Evolutionary conservation across 768 basidiomycete species (phyloP).

Genomic region (Cystofilobasidium ferigula): DNA sequence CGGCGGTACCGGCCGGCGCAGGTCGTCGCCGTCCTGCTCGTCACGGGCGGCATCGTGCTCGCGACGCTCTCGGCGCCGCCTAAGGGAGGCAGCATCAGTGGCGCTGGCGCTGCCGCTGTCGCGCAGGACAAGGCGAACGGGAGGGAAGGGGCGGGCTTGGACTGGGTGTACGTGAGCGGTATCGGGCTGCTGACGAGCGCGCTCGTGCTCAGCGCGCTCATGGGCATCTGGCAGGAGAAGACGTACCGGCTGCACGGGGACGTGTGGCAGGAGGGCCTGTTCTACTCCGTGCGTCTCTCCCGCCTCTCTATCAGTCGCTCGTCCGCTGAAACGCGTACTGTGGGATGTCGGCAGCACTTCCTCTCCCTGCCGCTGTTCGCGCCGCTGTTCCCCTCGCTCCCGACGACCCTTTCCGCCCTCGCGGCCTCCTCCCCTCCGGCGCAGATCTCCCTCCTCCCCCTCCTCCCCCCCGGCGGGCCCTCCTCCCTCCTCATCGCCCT

Average conservation of each 20-base stretch:
- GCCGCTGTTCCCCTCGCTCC: slow-evolving; percentile 47
- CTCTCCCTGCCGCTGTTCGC: slow-evolving; percentile 66
- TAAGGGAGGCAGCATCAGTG: slow-evolving; percentile 25
- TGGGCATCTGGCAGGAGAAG: slow-evolving; percentile 64
- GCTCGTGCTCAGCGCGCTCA: slow-evolving; percentile 54
- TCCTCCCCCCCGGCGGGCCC: slow-evolving; percentile 12
- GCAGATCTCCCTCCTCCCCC: slow-evolving; percentile 18
- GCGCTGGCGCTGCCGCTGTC: neutral
- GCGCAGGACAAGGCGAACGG: too few relatives aligned
- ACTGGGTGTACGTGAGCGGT: slow-evolving; percentile 49
- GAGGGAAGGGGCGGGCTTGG: slow-evolving; percentile 24
- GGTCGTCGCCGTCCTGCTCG: slow-evolving; percentile 53
- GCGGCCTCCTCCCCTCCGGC: slow-evolving; percentile 5
- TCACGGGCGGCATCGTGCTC: slow-evolving; percentile 59
- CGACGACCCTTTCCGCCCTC: slow-evolving; percentile 5
- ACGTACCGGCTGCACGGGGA: slow-evolving; percentile 63
- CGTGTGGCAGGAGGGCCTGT: slow-evolving; percentile 67
- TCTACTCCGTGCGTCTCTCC: slow-evolving; percentile 55
- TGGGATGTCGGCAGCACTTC: slow-evolving; percentile 49
- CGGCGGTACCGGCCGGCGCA: slow-evolving; percentile 50
- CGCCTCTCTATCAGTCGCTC: neutral
- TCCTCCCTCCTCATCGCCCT: slow-evolving; percentile 3
- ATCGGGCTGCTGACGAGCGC: slow-evolving; percentile 57
- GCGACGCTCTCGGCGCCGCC: slow-evolving; percentile 53
- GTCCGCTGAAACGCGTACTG: neutral